These are phyloP conservation scores for Annona cherimola DNA, from an alignment of 164 flowering plant genomes.

Conservation along the genomic window DNA sequence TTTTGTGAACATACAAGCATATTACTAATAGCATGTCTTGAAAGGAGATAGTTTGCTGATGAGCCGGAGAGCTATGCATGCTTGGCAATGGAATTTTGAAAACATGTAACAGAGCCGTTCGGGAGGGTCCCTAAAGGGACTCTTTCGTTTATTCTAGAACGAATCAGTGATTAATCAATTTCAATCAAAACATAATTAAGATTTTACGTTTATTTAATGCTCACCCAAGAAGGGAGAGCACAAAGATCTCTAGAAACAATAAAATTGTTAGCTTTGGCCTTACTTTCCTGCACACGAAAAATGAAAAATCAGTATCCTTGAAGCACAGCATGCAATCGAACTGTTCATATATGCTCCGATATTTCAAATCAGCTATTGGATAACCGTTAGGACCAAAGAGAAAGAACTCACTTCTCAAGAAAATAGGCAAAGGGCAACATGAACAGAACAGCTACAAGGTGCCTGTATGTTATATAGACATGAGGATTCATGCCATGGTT, in stretches of 20 bases:
- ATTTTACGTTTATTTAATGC: no score
- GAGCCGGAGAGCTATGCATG: no score
- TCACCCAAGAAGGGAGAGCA: neutral
- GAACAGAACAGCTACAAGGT: conserved; percentile 40
- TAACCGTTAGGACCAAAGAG: no score
- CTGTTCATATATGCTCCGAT: neutral
- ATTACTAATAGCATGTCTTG: no score
- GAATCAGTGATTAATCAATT: no score
- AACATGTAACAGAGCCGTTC: no score
- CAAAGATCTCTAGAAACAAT: neutral
- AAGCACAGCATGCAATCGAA: neutral
- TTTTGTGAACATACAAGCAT: no score
- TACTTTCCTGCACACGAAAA: neutral
- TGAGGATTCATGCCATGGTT: conserved; percentile 83
- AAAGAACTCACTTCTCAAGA: conserved; percentile 69
- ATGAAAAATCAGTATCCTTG: neutral
- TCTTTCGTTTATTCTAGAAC: no score
- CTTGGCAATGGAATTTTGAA: no score
- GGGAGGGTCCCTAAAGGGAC: no score
- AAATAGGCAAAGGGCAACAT: conserved; percentile 76
- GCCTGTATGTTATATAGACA: conserved; percentile 65
- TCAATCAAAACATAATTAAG: no score
- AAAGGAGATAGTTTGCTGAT: no score
- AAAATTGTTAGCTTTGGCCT: neutral
- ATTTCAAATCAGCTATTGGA: neutral